Conservation (phyloP, 2,329 filamentous ascomycete species). For the Aspergillus fijiensis region DNA sequence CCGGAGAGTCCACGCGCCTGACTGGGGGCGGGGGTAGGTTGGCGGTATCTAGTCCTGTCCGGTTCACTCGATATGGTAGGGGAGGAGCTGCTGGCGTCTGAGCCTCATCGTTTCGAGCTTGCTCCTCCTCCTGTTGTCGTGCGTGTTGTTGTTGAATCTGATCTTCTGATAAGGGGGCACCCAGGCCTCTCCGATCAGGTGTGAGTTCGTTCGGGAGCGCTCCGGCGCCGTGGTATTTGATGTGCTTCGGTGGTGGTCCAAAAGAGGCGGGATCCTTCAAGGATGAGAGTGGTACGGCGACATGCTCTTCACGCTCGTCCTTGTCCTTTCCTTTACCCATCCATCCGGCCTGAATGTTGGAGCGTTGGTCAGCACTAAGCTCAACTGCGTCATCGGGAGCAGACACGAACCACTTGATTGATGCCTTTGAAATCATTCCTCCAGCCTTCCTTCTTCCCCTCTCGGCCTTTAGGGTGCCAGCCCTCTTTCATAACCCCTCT, state of each 20-base stretch:
- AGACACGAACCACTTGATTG: constrained; percentile 53
- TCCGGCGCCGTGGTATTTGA: constrained; percentile 49
- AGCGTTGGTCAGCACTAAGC: constrained; percentile 22
- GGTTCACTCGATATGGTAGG: constrained; percentile 67
- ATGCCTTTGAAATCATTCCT: constrained; percentile 57
- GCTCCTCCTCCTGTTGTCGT: constrained; percentile 23
- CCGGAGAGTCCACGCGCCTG: constrained; percentile 42
- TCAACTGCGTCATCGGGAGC: constrained; percentile 3
- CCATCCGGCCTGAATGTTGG: constrained; percentile 54
- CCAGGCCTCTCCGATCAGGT: constrained; percentile 44
- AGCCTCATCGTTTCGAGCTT: constrained; percentile 24
- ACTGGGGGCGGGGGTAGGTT: constrained; percentile 70
- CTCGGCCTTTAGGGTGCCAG: constrained; percentile 56
- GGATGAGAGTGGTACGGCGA: constrained; percentile 63
- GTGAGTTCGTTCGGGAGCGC: constrained; percentile 48
- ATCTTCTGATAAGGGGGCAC: constrained; percentile 43
- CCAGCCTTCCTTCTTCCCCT: constrained; percentile 56
- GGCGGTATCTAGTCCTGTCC: constrained; percentile 67
- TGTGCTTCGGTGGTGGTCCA: constrained; percentile 74
- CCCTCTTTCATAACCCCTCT: constrained; percentile 52
- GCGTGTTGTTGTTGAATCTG: constrained; percentile 35
- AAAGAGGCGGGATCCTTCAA: constrained; percentile 77
- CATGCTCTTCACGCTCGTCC: constrained; percentile 50
- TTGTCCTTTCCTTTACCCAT: constrained; percentile 56
- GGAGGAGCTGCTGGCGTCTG: constrained; percentile 51